Base-by-base conservation (phyloP, 176 grass and related monocot genomes). In the Eragrostis nindensis region DNA sequence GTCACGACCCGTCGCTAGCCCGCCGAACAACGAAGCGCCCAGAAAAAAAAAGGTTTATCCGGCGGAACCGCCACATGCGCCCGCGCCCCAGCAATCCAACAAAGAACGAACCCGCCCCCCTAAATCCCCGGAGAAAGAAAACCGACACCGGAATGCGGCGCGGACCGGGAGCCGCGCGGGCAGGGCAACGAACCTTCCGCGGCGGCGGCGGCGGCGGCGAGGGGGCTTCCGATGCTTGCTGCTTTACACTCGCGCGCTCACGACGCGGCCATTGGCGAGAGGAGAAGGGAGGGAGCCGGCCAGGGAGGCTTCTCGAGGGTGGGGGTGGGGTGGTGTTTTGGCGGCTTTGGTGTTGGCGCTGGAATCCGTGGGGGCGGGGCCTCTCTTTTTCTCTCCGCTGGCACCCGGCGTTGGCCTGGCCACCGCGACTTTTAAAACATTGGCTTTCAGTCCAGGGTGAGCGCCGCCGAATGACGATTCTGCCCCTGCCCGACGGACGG, bases 301-400 rank as follows among this genome's bases (percentile, higher is more conserved):
- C 5, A 18, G 45, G 27, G 48, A 54, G 8, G 55, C 55, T 68
- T 69, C 77, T 68, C 27, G 80, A 1, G 38, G 73, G 24, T 66
- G 76, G 10, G 64, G 0, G 24, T 8, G 74, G 2, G 19, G 30
- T 10, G 66, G 66, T 66, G 73, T 21, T 71, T 68, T 79, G 82
- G 87, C 73, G 30, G 78, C 56, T 81, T 84, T 0, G 77, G 44
- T 62, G 47, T 40, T 57, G 62, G 27, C 29, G 59, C 49, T 36
- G 71, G 75, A 32, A 32, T 64, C 29, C 15, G 62, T 32, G 62
- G 27, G 43, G 19, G 8, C 13, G 59, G 41, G 13, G 41, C 11
- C 62, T 47, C 71, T 6, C 72, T 82, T 26, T 72, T n/a, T n/a
- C n/a, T n/a, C 72, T 82, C 66, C 71, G 83, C 77, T 77, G 77